Percentiles rank a stretch among this genome's conserved stretches.
These are phyloP conservation scores for Antrodiella citrinella DNA, from an alignment of 768 basidiomycete genomes.

Conservation along the genomic window DNA sequence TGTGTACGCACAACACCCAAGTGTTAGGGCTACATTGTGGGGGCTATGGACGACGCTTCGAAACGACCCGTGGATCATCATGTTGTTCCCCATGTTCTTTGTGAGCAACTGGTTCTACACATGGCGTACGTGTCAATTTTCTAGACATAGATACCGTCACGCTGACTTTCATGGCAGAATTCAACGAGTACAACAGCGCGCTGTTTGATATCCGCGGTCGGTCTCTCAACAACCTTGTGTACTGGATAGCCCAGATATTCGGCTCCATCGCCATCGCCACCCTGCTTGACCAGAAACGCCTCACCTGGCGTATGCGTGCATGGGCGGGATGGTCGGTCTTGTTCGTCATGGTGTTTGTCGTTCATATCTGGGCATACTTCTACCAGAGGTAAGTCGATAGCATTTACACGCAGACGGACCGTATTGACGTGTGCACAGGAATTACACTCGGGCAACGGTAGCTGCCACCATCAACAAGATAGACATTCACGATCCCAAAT, in stretches of 20 bases:
- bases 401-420: neutral
- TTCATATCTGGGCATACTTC: conserved; percentile 68
- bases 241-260: conserved; percentile 72
- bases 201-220: conserved; percentile 74
- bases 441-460: conserved; percentile 51
- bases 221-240: conserved; percentile 66
- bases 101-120: conserved; percentile 81
- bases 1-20: conserved; percentile 52
- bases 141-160: neutral
- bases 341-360: conserved; percentile 52
- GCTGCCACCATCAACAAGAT: conserved; percentile 32
- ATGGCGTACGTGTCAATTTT: conserved; percentile 47
- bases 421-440: conserved; percentile 21
- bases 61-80: conserved; percentile 61
- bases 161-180: conserved; percentile 35
- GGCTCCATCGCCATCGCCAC: conserved; percentile 65
- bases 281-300: conserved; percentile 47
- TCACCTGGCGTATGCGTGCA: conserved; percentile 60
- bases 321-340: conserved; percentile 62
- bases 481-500: conserved; percentile 50
- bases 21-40: conserved; percentile 66
- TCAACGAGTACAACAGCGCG: conserved; percentile 69
- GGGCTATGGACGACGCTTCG: conserved; percentile 59
- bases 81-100: conserved; percentile 81
- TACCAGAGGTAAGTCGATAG: conserved; percentile 15